A percentile compares a stretch with the other conserved stretches of the same genome.
phyloP scores from a whole-genome alignment of 257 asterid species.

The Lavandula angustifolia region DNA sequence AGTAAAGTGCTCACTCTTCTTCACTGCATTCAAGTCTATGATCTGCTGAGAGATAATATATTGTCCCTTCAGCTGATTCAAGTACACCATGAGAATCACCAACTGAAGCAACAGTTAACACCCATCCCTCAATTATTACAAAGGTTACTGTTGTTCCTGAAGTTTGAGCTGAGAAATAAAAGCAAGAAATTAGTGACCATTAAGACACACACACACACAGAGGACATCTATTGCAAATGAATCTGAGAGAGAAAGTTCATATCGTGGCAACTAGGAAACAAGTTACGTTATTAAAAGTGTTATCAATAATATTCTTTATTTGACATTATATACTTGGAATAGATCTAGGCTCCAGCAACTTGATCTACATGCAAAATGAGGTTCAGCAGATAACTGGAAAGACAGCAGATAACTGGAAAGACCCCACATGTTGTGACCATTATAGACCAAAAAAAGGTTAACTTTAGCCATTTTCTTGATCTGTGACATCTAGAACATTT shows the following conservation, averaged over 20 bases:
- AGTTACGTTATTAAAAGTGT: no score
- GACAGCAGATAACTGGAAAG: neutral
- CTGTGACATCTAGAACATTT: neutral
- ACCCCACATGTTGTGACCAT: no score
- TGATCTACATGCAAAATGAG: neutral
- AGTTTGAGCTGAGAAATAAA: conserved; percentile 58
- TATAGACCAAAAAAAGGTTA: neutral
- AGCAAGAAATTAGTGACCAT: no score
- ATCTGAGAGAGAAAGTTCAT: neutral
- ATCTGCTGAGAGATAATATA: conserved; percentile 78
- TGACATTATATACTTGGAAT: neutral
- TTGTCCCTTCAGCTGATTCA: conserved; percentile 85
- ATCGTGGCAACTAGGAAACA: neutral
- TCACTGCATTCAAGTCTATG: conserved; percentile 87
- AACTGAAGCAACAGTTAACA: conserved; percentile 94
- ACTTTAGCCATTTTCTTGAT: neutral
- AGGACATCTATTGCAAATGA: neutral
- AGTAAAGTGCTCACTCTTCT: conserved; percentile 53
- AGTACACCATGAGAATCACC: conserved; percentile 93
- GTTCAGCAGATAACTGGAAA: neutral
- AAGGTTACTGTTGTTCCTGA: conserved; percentile 94
- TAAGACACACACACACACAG: neutral
- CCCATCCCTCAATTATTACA: conserved; percentile 92
- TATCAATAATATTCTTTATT: conserved; percentile 2
- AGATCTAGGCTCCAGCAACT: conserved; percentile 2